Conservation (phyloP, 148 eudicot genomes). For the Camellia granthamiana region DNA sequence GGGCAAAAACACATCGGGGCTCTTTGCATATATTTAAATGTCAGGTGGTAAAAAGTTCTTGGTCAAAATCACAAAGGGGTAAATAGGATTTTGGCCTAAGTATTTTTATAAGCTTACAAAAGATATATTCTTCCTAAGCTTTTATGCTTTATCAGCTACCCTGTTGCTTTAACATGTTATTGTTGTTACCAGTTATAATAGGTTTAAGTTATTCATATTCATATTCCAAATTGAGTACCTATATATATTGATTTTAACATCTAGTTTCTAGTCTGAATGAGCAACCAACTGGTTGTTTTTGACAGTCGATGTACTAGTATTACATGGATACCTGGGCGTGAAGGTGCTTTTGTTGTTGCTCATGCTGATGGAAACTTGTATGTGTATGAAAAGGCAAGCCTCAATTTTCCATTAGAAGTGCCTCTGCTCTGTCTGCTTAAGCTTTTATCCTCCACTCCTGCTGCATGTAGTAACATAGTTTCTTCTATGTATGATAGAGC, state of each 20-base stretch:
- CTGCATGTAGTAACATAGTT: not conserved
- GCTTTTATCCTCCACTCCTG: not conserved
- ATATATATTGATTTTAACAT: conserved; percentile 7
- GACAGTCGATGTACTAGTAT: conserved; percentile 41
- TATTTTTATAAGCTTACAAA: not conserved
- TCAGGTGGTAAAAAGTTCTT: no score
- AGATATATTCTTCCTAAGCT: not conserved
- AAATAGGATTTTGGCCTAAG: not conserved
- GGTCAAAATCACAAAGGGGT: no score
- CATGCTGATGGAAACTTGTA: conserved; percentile 47
- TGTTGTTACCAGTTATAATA: not conserved
- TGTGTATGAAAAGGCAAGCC: conserved; percentile 44
- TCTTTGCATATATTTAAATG: no score
- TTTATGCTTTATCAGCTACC: not conserved
- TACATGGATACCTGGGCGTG: conserved; percentile 38
- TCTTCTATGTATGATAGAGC: conserved; percentile 17
- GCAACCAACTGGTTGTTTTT: not conserved
- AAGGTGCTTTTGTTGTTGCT: conserved; percentile 42
- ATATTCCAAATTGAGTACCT: not conserved
- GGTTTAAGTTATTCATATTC: not conserved
- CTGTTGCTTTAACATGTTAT: not conserved
- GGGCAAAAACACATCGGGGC: no score
- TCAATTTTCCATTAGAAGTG: not conserved
- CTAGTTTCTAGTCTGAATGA: conserved; percentile 12
- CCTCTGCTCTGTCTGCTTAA: not conserved